Evolutionary conservation across 2,329 filamentous ascomycete species (phyloP), one percentile per base, ranked within the genome.

Genomic region (Diplodia intermedia): DNA sequence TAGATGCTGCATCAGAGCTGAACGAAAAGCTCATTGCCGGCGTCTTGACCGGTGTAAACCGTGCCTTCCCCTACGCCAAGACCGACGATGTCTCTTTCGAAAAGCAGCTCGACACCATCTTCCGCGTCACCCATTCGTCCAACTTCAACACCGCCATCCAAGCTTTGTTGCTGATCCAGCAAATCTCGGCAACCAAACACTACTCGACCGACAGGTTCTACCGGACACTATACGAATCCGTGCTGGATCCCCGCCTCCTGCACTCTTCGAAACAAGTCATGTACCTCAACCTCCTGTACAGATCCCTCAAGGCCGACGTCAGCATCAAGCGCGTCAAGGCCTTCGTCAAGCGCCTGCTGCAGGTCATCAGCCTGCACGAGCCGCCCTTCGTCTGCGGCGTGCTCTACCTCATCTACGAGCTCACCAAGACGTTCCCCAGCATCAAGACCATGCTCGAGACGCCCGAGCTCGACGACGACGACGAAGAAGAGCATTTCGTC

Each of bases 101-200:
- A 75, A 89, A 90, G 69, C 94, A 99, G 75, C 87, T 99, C 68
- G 91, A 98, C 76, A 97, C 94, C 3, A 86, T 99, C 31, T 99
- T 97, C 86, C 90, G 89, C 74, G 95, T 99, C 74, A 97, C 95
- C 0, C 95, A 99, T 80, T 98, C 94, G 0, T 93, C 94, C 68
- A 99, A 99, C 79, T 98, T 99, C 86, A 99, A 98, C 81, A 99
- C 95, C 0, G 95, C 93, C 76, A 92, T 99, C 47, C 95, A 99
- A 80, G 94, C 95, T 40, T 86, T 99, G 71, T 91, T 97, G 82
- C 84, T 99, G 57, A 96, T 99, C 72, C 95, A 98, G 77, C 95
- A 98, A 78, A 86, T 99, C 33, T 92, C 93, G 0, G 85, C 89
- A 1, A 88, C 90, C 3, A 93, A 95, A 77, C 90, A 94, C 74